phyloP scores from a whole-genome alignment of 495 filamentous ascomycete genomes.

The Neurospora sp. region DNA sequence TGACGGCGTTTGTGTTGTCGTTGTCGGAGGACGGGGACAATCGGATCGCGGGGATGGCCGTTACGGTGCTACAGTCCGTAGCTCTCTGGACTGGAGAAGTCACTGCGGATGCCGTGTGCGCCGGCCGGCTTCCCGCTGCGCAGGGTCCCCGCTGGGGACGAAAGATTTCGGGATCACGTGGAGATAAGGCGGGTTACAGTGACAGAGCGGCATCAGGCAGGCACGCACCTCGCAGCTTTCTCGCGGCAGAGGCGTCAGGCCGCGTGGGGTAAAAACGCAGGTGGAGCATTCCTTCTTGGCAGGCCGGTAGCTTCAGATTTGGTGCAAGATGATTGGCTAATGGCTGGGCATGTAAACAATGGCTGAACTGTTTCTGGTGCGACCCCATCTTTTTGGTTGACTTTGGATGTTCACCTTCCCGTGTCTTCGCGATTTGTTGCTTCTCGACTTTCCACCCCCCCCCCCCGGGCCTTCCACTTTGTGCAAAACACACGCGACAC shows the following conservation, averaged over 20 bases:
- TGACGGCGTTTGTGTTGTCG: not conserved
- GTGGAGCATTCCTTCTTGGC: not conserved
- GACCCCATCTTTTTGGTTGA: not conserved
- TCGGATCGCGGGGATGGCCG: conserved; percentile 9
- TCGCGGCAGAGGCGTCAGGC: not conserved
- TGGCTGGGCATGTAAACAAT: not conserved
- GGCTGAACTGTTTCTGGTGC: not conserved
- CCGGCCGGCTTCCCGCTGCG: not conserved
- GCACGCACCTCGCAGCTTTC: not conserved
- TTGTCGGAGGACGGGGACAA: not conserved
- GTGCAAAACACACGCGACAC: not conserved
- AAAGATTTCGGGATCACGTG: conserved; percentile 21
- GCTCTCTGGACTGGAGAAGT: not conserved
- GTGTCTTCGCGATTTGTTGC: not conserved
- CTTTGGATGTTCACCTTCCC: not conserved
- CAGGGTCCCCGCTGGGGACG: not conserved
- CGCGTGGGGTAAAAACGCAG: not conserved
- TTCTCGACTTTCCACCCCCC: not conserved
- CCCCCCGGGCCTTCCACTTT: not conserved
- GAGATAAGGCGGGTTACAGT: conserved; percentile 8
- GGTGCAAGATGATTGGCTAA: not conserved
- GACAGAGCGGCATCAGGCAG: not conserved
- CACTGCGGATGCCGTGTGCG: not conserved
- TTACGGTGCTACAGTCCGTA: not conserved
- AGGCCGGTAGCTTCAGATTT: not conserved